phyloP scores from a whole-genome alignment of 108 stramenopile species.

The Nitzschia sp. region DNA sequence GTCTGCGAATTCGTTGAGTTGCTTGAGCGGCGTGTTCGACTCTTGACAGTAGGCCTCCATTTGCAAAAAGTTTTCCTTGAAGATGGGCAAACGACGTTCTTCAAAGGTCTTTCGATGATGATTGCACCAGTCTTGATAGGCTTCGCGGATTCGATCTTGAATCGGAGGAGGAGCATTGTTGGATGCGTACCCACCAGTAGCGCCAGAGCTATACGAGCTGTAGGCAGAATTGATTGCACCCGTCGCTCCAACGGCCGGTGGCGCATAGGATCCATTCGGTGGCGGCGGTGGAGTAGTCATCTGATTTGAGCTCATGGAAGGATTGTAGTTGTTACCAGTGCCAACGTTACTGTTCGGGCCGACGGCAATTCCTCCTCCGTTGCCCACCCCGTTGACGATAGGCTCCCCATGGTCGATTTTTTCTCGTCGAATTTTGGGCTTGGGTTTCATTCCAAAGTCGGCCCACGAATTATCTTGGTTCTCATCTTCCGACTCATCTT shows the following conservation, averaged over 20 bases:
- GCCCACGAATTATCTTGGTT: slow-evolving; percentile 1
- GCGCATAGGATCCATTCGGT: neutral
- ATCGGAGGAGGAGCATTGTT: neutral
- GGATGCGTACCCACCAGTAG: neutral
- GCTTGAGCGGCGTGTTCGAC: slow-evolving; percentile 11
- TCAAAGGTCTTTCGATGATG: slow-evolving; percentile 10
- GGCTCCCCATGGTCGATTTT: neutral
- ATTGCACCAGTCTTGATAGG: slow-evolving; percentile 28
- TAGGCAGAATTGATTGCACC: neutral
- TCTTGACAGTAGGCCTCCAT: slow-evolving; percentile 15
- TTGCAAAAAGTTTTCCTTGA: slow-evolving; percentile 9
- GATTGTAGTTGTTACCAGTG: neutral
- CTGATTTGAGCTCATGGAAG: neutral
- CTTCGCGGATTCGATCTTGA: slow-evolving; percentile 1
- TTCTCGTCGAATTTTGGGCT: neutral
- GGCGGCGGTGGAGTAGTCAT: neutral
- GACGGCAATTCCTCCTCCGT: neutral
- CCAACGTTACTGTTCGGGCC: neutral
- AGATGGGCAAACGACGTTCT: slow-evolving; percentile 20
- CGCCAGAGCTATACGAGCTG: neutral
- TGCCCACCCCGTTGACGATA: neutral
- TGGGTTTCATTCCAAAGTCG: neutral
- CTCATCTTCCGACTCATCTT: neutral
- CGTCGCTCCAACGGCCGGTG: neutral
- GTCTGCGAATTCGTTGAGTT: slow-evolving; percentile 26